A percentile compares a stretch with the other conserved stretches of the same genome.
phyloP scores from a whole-genome alignment of 805 yeast species.

The Ogataea pilisensis region DNA sequence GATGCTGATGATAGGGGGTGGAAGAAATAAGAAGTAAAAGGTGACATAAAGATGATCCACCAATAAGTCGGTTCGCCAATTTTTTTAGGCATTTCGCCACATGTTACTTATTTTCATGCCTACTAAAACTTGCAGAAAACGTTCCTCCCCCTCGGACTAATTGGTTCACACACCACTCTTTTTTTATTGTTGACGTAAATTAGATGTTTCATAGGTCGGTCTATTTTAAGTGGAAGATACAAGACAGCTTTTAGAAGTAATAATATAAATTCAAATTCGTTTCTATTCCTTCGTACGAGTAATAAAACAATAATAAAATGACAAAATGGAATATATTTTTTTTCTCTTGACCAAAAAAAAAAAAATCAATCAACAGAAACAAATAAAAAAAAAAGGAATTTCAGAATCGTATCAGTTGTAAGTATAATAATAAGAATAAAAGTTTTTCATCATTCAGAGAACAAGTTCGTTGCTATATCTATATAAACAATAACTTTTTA shows the following conservation, averaged over 20 bases:
- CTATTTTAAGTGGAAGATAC: too few relatives aligned
- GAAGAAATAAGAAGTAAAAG: too few relatives aligned
- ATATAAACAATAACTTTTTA: conserved; percentile 8
- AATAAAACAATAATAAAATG: conserved; percentile 1
- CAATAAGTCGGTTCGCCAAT: too few relatives aligned
- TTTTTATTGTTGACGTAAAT: too few relatives aligned
- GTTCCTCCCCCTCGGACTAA: too few relatives aligned
- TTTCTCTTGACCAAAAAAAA: background rate
- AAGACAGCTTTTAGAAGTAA: too few relatives aligned
- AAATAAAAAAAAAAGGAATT: conserved; percentile 12
- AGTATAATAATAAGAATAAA: conserved; percentile 6
- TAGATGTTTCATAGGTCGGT: too few relatives aligned
- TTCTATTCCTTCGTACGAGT: conserved; percentile 11
- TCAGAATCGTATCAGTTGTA: conserved; percentile 13
- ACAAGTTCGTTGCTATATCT: conserved; percentile 3
- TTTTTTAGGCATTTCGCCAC: background rate
- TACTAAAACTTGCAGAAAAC: too few relatives aligned
- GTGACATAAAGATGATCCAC: too few relatives aligned
- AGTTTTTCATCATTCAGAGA: conserved; percentile 2
- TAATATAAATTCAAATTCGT: conserved; percentile 7
- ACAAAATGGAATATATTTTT: background rate
- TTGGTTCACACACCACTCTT: background rate
- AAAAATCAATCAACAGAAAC: conserved; percentile 1
- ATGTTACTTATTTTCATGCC: background rate
- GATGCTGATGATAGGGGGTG: too few relatives aligned